Conservation (phyloP, 2,329 filamentous ascomycete genomes). For the Allantophomopsis lycopodina region DNA sequence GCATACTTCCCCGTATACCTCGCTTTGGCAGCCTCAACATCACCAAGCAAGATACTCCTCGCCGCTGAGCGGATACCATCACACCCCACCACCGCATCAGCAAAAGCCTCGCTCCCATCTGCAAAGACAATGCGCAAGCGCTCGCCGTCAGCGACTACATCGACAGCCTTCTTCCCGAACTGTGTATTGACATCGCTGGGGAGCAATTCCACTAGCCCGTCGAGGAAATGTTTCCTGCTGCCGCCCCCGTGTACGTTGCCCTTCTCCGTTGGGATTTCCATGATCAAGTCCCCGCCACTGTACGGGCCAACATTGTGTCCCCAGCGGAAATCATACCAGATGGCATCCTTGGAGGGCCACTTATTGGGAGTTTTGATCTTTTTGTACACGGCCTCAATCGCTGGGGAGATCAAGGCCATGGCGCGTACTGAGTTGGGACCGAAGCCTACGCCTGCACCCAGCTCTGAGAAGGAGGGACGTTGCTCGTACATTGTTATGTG, state of each 20-base stretch:
- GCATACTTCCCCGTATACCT: constrained; percentile 41
- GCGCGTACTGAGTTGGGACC: constrained; percentile 39
- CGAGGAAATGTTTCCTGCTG: constrained; percentile 9
- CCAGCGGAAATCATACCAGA: constrained; percentile 25
- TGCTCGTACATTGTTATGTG: constrained; percentile 37
- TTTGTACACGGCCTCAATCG: constrained; percentile 26
- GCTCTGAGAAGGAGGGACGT: constrained; percentile 37
- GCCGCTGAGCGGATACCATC: constrained; percentile 46
- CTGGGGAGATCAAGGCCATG: constrained; percentile 27
- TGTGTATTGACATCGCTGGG: constrained; percentile 18
- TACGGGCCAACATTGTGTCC: constrained; percentile 12
- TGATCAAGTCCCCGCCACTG: constrained; percentile 9
- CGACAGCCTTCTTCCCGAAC: constrained; percentile 21
- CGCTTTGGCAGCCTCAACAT: constrained; percentile 26
- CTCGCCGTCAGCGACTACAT: constrained; percentile 11
- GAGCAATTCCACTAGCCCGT: constrained; percentile 15
- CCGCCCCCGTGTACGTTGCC: constrained; percentile 14
- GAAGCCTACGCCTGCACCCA: constrained; percentile 42
- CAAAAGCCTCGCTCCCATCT: constrained; percentile 2
- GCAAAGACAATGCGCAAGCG: not conserved
- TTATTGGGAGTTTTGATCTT: constrained; percentile 13
- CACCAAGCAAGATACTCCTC: constrained; percentile 35
- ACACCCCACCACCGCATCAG: constrained; percentile 29
- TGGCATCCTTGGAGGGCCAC: constrained; percentile 17
- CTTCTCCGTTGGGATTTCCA: constrained; percentile 12